phyloP scores from a whole-genome alignment of 148 eudicot species.

The Chenopodium quinoa region DNA sequence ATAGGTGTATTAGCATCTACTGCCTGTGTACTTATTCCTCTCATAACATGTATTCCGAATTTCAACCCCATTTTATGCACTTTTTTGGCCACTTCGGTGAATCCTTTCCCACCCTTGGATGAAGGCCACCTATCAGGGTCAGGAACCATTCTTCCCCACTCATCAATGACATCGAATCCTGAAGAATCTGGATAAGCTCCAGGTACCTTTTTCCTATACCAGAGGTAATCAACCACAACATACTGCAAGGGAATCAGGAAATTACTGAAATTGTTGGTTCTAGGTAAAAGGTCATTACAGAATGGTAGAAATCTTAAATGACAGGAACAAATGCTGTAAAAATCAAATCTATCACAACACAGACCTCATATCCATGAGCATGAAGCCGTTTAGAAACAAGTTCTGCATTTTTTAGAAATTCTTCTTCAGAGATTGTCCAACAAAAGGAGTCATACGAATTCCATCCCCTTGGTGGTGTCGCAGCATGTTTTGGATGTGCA shows the following conservation, averaged over 20 bases:
- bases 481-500: conserved; percentile 34
- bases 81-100: conserved; percentile 62
- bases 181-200: conserved; percentile 73
- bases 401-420: conserved; percentile 76
- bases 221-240: conserved; percentile 95
- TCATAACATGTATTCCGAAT: conserved; percentile 97
- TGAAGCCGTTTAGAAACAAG: conserved; percentile 61
- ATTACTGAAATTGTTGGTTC: background rate
- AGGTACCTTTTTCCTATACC: conserved; percentile 82
- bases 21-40: conserved; percentile 88
- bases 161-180: conserved; percentile 88
- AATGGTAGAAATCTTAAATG: background rate
- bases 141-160: conserved; percentile 96
- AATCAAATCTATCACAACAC: background rate
- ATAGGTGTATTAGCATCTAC: conserved; percentile 81
- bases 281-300: background rate
- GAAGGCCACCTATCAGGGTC: conserved; percentile 97
- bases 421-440: conserved; percentile 87
- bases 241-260: conserved; percentile 47
- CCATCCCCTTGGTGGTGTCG: conserved; percentile 91
- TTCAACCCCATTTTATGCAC: conserved; percentile 94
- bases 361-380: conserved; percentile 83
- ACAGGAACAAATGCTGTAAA: background rate
- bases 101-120: conserved; percentile 76
- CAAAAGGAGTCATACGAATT: conserved; percentile 96